Evolutionary conservation across 768 basidiomycete genomes (phyloP), one percentile per base, ranked within the genome.

Genomic region (Terana coerulea): DNA sequence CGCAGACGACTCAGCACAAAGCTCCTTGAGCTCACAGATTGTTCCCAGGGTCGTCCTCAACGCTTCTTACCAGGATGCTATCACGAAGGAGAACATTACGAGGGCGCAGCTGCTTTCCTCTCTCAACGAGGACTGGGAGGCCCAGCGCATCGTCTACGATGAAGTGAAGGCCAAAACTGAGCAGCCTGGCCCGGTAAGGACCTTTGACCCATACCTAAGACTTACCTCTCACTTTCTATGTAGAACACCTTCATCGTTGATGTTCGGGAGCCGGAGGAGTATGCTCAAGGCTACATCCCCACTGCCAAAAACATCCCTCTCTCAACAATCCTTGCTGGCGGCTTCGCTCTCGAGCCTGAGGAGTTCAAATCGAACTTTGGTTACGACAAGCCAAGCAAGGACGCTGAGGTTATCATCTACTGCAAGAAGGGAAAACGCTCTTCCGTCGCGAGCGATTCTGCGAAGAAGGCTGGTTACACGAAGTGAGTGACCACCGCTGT

Each of bases 361-460:
- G 31, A 29, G 4, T 46, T 46, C 30, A 30, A 33, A 21, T n/a
- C 3, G 30, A 5, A 46, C 19, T 46, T 46, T 17, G 45, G 45
- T 9, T 46, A 17, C 14, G 24, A 33, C 14, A 46, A 46, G 45
- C 45, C 45, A 21, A 10, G 30, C 19, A 33, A 46, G 31, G 45
- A 33, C 30, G 30, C 31, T n/a, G 45, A 46, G 12, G 17, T 46
- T 22, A 33, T 46, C 31, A 33, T 46, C 45, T 46, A 46, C 45
- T 46, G 45, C 45, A 46, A 46, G 45, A 46, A 46, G 45, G 45
- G 45, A n/a, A 46, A 46, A 31, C 45, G 45, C 29, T 46, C 45
- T 2, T 33, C 30, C 19, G 24, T 46, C 31, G 45, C 29, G 17
- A 12, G 28, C 45, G 45, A 46, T 22, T 46, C 30, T 3, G 45